Evolutionary conservation across 768 basidiomycete genomes (phyloP), one percentile per base, ranked within the genome.

Genomic region (Agrocybe pediades): DNA sequence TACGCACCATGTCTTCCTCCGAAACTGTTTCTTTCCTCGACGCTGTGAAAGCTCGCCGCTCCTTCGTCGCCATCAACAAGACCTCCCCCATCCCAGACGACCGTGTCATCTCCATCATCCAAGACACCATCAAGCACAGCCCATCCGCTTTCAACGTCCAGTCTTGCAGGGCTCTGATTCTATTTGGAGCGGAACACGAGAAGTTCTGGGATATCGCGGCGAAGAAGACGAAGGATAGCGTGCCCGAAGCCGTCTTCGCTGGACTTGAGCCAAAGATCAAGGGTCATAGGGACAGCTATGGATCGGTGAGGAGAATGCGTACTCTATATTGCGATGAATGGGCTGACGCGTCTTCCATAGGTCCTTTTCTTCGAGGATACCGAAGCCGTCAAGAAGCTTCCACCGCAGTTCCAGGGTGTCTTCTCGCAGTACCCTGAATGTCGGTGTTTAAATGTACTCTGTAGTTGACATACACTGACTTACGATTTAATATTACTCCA

Each of bases 21-120:
- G n/a, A n/a, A n/a, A n/a, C n/a, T n/a, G n/a, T n/a, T n/a, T n/a
- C 50, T 19, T 51, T 51, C 29, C 41, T 44, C 50, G 42, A 51
- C n/a, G 50, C 50, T 9, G 43, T 51, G 20, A 36, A 36, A 24
- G 33, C 36, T n/a, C 50, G 50, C 8, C 42, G 50, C 2, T 51
- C 50, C 2, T 30, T 42, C 13, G n/a, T 44, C 20, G 20, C 50
- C 4, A 29, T 51, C 42, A 24, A 41, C 5, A 51, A 51, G 9
- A 42, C 42, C 16, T 51, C 50, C 6, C 50, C 50, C 2, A 51
- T 51, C 16, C n/a, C 50, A 1, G 41, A 51, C 2, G 42, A 51
- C 1, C 42, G 50, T 30, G 44, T 51, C 23, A 30, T 51, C 20
- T 5, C 9, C 6, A 27, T 51, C 15, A 42, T 51, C 11, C 13